Conservation (phyloP, 2,329 filamentous ascomycete species). For the Fusarium paranaense region DNA sequence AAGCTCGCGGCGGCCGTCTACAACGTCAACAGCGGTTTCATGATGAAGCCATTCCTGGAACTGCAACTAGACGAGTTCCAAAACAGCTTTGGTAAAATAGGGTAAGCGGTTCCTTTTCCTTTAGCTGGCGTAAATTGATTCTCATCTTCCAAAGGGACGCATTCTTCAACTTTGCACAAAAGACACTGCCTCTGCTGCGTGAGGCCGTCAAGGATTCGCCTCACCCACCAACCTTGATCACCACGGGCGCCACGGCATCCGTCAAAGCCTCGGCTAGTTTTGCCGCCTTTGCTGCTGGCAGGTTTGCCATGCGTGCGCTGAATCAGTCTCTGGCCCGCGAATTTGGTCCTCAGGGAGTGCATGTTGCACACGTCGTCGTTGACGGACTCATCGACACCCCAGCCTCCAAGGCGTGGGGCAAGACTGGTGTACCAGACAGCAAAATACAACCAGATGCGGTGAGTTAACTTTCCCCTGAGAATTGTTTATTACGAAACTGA, state of each 20-base stretch:
- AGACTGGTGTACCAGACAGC: neutral
- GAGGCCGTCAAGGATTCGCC: neutral
- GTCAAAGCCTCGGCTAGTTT: neutral
- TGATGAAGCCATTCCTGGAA: neutral
- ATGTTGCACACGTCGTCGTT: neutral
- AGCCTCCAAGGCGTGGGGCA: neutral
- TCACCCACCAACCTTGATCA: neutral
- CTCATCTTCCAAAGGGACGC: neutral
- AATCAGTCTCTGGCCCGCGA: neutral
- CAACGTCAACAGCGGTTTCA: neutral
- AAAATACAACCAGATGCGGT: neutral
- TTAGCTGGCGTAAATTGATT: neutral
- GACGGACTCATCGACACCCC: neutral
- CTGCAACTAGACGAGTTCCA: neutral
- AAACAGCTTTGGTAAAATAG: neutral
- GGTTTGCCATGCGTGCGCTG: neutral
- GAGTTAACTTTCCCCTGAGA: neutral
- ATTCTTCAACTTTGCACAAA: neutral
- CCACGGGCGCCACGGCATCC: neutral
- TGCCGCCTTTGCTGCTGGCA: neutral
- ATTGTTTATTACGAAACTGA: neutral
- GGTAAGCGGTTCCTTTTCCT: neutral
- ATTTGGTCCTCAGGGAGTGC: neutral
- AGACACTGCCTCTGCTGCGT: neutral
- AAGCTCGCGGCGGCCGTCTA: neutral